Base-by-base conservation (phyloP, 495 filamentous ascomycete species). In the Talaromyces stipitatus region DNA sequence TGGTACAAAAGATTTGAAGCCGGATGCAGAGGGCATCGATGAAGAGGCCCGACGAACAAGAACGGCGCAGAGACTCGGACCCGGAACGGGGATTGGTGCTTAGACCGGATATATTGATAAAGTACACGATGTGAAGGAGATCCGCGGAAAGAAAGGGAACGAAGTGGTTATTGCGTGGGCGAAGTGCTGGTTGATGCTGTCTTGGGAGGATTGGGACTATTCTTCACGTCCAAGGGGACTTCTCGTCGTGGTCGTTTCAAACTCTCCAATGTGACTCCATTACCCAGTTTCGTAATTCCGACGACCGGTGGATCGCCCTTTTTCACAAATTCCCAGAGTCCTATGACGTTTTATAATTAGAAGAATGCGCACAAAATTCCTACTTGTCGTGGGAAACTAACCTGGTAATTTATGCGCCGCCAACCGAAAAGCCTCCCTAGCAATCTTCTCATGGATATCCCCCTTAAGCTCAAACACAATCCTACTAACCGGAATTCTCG, bases 351-450 rank as follows among this genome's bases (percentile, higher is more conserved):
- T 27, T 45, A 52, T 58, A 20, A 54, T 51, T 14, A 54, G 52
- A 41, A n/a, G 16, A 18, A 20, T 38, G 33, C 3, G 10, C 12
- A 46, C 10, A 54, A 22, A 59, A 36, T n/a, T n/a, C n/a, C n/a
- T n/a, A n/a, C n/a, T n/a, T n/a, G n/a, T n/a, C n/a, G n/a, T n/a
- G n/a, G 41, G 11, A 56, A 38, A 76, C 78, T 62, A 80, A 96
- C 92, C 91, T 55, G 94, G 95, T 73, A 99, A 75, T 74, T 99
- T 99, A 71, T 95, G 88, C 52, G 88, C 92, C 22, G 92, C 94
- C 72, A 99, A 76, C 62, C 94, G 81, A 76, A 97, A 94, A 47
- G 94, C 94, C 77, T 99, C 95, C 60, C 87, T 82, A 8, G 88
- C 90, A 64, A 99, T 80, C 76, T 96, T 87, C 76, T 99, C 94